Evolutionary conservation across 257 asterid genomes (phyloP).

Genomic region (Asclepias syriaca): DNA sequence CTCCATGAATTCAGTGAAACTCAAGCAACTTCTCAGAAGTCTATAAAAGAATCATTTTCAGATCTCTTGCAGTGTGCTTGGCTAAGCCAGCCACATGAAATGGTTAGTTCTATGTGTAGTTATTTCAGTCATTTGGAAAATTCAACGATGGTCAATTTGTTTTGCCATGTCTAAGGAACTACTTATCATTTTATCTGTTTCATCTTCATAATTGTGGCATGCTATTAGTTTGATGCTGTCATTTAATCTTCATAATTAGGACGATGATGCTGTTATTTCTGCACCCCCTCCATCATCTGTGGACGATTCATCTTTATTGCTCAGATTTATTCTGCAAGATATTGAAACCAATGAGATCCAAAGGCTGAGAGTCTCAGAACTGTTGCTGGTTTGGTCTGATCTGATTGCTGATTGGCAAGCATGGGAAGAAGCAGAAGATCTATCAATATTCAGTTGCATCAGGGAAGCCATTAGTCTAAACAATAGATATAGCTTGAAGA

Average conservation of each 20-base stretch:
- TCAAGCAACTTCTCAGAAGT: constrained; percentile 22
- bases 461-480: constrained; percentile 28
- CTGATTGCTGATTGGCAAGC: constrained; percentile 40
- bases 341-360: constrained; percentile 19
- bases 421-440: constrained; percentile 44
- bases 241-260: constrained; percentile 25
- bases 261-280: constrained; percentile 13
- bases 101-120: constrained; percentile 23
- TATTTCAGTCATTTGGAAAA: neutral
- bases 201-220: neutral
- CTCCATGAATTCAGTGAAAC: constrained; percentile 20
- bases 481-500: constrained; percentile 23
- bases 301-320: constrained; percentile 32
- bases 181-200: neutral
- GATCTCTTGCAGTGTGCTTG: constrained; percentile 34
- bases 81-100: constrained; percentile 24
- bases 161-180: neutral
- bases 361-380: constrained; percentile 28
- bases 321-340: constrained; percentile 30
- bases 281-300: constrained; percentile 25
- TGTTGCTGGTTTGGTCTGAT: constrained; percentile 37
- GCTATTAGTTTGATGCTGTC: neutral
- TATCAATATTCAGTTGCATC: constrained; percentile 34
- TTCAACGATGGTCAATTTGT: neutral
- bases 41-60: constrained; percentile 32